Evolutionary conservation across 2,329 filamentous ascomycete genomes (phyloP).

Genomic region (Furcasterigmium sp.): DNA sequence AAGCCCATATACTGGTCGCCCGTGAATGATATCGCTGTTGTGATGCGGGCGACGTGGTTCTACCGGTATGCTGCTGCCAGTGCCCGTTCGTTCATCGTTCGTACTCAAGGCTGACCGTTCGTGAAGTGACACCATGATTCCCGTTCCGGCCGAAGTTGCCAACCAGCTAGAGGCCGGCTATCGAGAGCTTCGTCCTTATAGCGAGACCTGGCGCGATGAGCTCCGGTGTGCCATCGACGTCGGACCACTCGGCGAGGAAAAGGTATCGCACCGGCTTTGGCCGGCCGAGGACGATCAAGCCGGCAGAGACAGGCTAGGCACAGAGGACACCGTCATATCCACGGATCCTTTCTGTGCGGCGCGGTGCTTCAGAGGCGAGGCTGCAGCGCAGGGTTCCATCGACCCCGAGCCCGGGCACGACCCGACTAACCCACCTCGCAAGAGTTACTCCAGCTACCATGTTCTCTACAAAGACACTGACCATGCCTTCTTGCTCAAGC

Average conservation of each 20-base stretch:
- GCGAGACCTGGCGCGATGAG: slow-evolving; percentile 88
- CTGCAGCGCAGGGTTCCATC: slow-evolving; percentile 47
- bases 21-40: slow-evolving; percentile 78
- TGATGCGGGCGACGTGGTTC: slow-evolving; percentile 91
- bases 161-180: slow-evolving; percentile 94
- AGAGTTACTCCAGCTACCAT: slow-evolving; percentile 67
- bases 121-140: slow-evolving; percentile 74
- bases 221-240: slow-evolving; percentile 85
- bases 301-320: slow-evolving; percentile 5
- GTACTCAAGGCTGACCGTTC: slow-evolving; percentile 3
- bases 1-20: slow-evolving; percentile 98
- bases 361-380: slow-evolving; percentile 54
- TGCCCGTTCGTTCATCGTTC: neutral
- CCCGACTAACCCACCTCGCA: slow-evolving; percentile 37
- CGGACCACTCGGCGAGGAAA: slow-evolving; percentile 84
- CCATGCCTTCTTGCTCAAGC: slow-evolving; percentile 80
- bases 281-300: slow-evolving; percentile 44
- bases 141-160: slow-evolving; percentile 77
- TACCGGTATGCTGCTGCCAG: slow-evolving; percentile 54
- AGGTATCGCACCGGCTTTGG: slow-evolving; percentile 82
- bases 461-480: slow-evolving; percentile 78
- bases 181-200: slow-evolving; percentile 79
- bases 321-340: slow-evolving; percentile 37
- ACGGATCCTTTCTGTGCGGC: slow-evolving; percentile 55
- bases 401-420: slow-evolving; percentile 25